A percentile compares a stretch with the other conserved stretches of the same genome.
phyloP scores from a whole-genome alignment of 179 eudicot genomes.

The Silene vulgaris region DNA sequence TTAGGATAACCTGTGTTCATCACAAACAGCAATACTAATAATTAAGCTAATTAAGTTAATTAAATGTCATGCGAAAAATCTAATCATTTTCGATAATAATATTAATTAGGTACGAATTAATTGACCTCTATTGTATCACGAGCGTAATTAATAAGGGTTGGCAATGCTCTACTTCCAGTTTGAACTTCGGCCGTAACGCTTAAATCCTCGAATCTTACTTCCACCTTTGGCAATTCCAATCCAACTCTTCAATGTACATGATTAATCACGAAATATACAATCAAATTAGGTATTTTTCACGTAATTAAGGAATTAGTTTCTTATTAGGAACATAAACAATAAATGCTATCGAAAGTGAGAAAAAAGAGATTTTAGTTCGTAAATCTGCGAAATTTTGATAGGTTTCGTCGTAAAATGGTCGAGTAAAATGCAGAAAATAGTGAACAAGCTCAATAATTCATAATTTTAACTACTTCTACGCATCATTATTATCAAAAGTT shows the following conservation, averaged over 20 bases:
- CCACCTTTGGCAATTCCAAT: conserved; percentile 65
- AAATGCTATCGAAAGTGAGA: too few species aligned
- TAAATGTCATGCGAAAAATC: not conserved
- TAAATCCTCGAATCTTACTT: conserved; percentile 67
- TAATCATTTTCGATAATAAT: not conserved
- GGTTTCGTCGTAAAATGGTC: too few species aligned
- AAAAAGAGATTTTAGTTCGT: not conserved
- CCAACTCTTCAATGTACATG: conserved; percentile 48
- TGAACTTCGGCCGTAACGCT: conserved; percentile 52
- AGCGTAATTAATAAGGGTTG: conserved; percentile 59
- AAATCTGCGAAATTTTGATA: too few species aligned
- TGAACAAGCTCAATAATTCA: not conserved
- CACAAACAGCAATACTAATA: not conserved
- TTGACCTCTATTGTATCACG: conserved; percentile 66
- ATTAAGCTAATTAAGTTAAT: not conserved
- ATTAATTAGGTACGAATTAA: not conserved
- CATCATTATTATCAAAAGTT: too few species aligned
- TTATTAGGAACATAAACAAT: not conserved
- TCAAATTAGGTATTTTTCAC: not conserved
- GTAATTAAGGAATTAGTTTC: not conserved
- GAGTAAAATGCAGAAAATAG: too few species aligned
- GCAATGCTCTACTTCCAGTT: conserved; percentile 81
- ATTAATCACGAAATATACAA: not conserved
- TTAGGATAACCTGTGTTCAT: conserved; percentile 42
- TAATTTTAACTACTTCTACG: not conserved